These are phyloP conservation scores for Geosmithia putterillii DNA, from an alignment of 2,329 filamentous ascomycete species.

Conservation along the genomic window DNA sequence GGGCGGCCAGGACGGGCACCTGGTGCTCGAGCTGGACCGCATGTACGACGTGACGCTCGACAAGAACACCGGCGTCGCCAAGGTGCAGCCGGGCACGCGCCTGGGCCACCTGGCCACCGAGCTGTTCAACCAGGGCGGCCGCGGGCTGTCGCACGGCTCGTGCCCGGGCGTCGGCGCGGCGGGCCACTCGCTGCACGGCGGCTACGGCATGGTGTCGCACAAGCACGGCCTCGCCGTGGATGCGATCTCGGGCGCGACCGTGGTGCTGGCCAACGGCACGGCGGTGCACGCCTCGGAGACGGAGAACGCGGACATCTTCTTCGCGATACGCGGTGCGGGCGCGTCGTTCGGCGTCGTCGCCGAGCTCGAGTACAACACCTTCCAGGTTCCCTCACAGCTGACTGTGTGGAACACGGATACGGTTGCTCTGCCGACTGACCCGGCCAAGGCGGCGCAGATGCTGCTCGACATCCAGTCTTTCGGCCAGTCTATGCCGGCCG, in stretches of 20 bases:
- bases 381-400: constrained; percentile 6
- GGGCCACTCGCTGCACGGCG: constrained; percentile 44
- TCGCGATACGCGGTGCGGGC: constrained; percentile 26
- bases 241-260: constrained; percentile 21
- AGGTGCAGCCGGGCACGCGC: constrained; percentile 34
- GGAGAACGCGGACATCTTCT: constrained; percentile 29
- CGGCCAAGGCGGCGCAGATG: neutral
- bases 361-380: constrained; percentile 25
- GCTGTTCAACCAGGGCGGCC: constrained; percentile 28
- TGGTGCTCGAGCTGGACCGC: constrained; percentile 41
- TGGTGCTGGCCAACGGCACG: constrained; percentile 24
- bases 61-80: constrained; percentile 26
- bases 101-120: constrained; percentile 43
- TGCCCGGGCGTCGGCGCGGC: constrained; percentile 52
- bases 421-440: neutral
- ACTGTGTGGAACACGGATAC: constrained; percentile 1
- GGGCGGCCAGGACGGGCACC: constrained; percentile 26
- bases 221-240: constrained; percentile 37
- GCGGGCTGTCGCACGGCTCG: constrained; percentile 49
- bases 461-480: constrained; percentile 5
- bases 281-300: constrained; percentile 24
- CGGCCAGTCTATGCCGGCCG: neutral
- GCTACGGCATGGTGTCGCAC: constrained; percentile 43
- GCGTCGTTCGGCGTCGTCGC: constrained; percentile 30
- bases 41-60: constrained; percentile 39